phyloP scores from a whole-genome alignment of 1,284 basidiomycete species.

The Chalciporus piperatoides region DNA sequence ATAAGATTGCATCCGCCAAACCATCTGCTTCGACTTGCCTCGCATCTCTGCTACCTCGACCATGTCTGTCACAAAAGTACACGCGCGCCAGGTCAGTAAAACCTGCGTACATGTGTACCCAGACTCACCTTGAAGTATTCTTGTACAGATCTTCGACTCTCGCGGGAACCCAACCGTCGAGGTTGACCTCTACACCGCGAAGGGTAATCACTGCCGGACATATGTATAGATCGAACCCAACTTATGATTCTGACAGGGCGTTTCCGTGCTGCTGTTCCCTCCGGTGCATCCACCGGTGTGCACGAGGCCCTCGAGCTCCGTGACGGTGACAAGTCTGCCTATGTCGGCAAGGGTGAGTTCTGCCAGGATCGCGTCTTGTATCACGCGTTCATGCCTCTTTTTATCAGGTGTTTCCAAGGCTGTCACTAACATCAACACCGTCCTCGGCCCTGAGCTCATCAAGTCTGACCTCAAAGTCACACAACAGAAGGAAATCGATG shows the following conservation, averaged over 20 bases:
- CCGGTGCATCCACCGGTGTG: conserved; percentile 96
- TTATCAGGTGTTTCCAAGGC: conserved; percentile 85
- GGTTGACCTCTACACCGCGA: conserved; percentile 87
- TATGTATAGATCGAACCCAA: neutral
- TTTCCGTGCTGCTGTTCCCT: conserved; percentile 95
- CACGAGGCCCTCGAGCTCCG: conserved; percentile 99
- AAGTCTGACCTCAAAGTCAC: conserved; percentile 85
- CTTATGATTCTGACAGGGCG: conserved; percentile 54
- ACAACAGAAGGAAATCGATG: conserved; percentile 94
- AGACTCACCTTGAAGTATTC: conserved; percentile 8
- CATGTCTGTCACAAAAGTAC: conserved; percentile 87
- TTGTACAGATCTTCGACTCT: conserved; percentile 90
- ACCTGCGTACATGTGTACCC: conserved; percentile 7
- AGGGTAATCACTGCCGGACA: conserved; percentile 51
- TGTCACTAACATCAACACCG: conserved; percentile 91
- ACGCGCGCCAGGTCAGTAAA: conserved; percentile 77
- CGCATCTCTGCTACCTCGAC: conserved; percentile 33
- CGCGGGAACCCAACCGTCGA: conserved; percentile 96
- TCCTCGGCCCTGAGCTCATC: conserved; percentile 89
- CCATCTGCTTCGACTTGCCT: neutral
- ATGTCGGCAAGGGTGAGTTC: conserved; percentile 88
- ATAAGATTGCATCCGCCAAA: conserved; percentile 19
- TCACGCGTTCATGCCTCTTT: conserved; percentile 3
- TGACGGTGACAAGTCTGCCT: conserved; percentile 90
- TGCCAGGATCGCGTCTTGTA: neutral